Base-by-base conservation (phyloP, 768 basidiomycete genomes). In the Amanita exitialis region DNA sequence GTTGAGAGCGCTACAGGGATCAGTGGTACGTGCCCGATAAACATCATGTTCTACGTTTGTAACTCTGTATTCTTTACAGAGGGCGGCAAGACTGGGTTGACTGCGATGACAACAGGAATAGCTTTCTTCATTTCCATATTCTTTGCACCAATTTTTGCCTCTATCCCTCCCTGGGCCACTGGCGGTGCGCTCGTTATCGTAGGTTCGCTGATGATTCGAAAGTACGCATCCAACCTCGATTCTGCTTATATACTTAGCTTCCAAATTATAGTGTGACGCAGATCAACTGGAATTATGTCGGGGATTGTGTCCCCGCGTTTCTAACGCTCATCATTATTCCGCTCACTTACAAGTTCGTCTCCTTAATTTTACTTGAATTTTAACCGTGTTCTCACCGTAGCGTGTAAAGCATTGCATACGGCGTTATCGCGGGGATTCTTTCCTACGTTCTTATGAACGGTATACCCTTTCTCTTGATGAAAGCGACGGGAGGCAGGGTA, bases 201-300 rank as follows among this genome's bases (percentile, higher is more conserved):
- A 8, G 90, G 90, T n/a, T 85, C 83, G 15, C 71, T 90, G 58
- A 92, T 92, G 90, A 86, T 89, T 64, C 77, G 85, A 61, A 90
- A 89, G 80, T 81, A 54, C 16, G 76, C 67, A 15, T 15, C 52
- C 16, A 42, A 8, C 20, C 20, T 42, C 43, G 13, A 35, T 23
- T 18, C 8, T 27, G 12, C n/a, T 18, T 44, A 32, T 45, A 15
- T 49, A 13, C 54, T 32, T n/a, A 30, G 12, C 13, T 32, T 35
- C 2, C 13, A 12, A 3, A 32, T 50, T n/a, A 9, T 20, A 84
- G 81, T 58, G 86, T 88, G 20, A 75, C 79, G 28, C 88, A 89
- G 42, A 84, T 93, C 64, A 93, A 93, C 66, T 93, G 90, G 90
- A 75, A 83, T 59, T 93, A 90, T 61, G 74, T 87, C 20, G 90